Evolutionary conservation across 352 stramenopile species (phyloP), one percentile per base, ranked within the genome.

Genomic region (Nothophytophthora sp.): DNA sequence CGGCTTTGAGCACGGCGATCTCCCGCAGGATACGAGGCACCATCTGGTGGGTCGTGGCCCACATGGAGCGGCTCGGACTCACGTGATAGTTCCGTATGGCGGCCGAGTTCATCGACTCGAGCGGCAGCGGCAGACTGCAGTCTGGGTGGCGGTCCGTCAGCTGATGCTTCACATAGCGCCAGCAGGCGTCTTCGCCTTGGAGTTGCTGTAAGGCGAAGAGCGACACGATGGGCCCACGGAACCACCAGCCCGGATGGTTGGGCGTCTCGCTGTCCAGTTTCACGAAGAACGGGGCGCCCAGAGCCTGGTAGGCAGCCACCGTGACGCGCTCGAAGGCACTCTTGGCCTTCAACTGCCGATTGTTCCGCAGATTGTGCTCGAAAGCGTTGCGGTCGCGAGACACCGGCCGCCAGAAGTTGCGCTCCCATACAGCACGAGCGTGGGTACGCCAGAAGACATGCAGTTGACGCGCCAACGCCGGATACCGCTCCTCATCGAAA

Each of bases 241-340:
- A 85, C 73, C 73, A 88, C 73, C 73, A 88, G 5, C 76, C 71
- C 20, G 65, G 60, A 25, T 88, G 68, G n/a, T 23, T 41, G 10
- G 46, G 41, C 12, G 43, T 53, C 44, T 71, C 37, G 13, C 25
- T 20, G 34, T 88, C 76, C 29, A 88, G 45, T 12, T 50, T 37
- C n/a, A 71, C 61, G 35, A 87, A 87, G 45, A 85, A 75, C 11
- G 32, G 27, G 2, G 63, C 46, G 2, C 76, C 73, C 23, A 85
- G 51, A 15, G 33, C 24, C 25, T 66, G 5, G 43, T 63, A 78
- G n/a, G 39, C 70, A 22, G 24, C 43, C 9, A 50, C 5, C 6
- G 72, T 73, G 19, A 88, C 41, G 28, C 28, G 13, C 33, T 76
- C 62, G 18, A 83, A 88, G 9, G 36, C 27, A 1, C 45, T 35